A percentile compares a stretch with the other conserved stretches of the same genome.
Evolutionary conservation across 441 rosid genomes (phyloP).

Genomic region (Breynia disticha): DNA sequence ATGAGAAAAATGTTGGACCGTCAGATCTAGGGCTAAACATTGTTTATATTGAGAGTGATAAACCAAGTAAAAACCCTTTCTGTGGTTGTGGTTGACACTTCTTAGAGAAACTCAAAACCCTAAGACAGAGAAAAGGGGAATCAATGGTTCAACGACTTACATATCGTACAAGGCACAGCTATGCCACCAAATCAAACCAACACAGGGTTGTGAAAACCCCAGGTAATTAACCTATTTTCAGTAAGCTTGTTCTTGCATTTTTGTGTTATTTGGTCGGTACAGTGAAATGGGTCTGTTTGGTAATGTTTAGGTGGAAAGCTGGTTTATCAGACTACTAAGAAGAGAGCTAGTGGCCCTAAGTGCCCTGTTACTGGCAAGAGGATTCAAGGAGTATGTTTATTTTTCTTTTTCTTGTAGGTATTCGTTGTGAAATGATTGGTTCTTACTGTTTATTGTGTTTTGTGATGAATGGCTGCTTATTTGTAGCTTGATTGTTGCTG

Average conservation of each 20-base stretch:
- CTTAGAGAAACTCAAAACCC: not conserved
- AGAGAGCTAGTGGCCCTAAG: slow-evolving; percentile 68
- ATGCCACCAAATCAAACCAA: slow-evolving; percentile 59
- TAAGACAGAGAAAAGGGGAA: not conserved
- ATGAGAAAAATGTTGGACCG: not conserved
- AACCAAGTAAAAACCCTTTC: not conserved
- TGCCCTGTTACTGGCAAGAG: slow-evolving; percentile 67
- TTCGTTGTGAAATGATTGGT: too few species aligned
- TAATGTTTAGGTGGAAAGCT: slow-evolving; percentile 43
- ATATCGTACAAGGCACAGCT: slow-evolving; percentile 49
- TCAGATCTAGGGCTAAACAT: slow-evolving; percentile 3
- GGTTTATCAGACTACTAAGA: slow-evolving; percentile 55
- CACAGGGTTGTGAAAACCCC: slow-evolving; percentile 56
- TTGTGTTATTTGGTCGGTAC: not conserved
- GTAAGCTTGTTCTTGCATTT: not conserved
- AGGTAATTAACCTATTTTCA: slow-evolving; percentile 19
- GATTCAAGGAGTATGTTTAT: slow-evolving; percentile 46
- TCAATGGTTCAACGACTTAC: slow-evolving; percentile 56
- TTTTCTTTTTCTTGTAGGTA: too few species aligned
- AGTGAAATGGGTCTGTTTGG: not conserved
- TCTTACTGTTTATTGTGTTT: too few species aligned
- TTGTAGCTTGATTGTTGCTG: too few species aligned
- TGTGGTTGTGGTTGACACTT: too few species aligned
- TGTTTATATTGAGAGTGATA: not conserved
- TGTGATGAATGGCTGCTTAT: too few species aligned